Conservation (phyloP, 225 moss, liverwort and hornwort species). For the Pseudisothecium myosuroides region DNA sequence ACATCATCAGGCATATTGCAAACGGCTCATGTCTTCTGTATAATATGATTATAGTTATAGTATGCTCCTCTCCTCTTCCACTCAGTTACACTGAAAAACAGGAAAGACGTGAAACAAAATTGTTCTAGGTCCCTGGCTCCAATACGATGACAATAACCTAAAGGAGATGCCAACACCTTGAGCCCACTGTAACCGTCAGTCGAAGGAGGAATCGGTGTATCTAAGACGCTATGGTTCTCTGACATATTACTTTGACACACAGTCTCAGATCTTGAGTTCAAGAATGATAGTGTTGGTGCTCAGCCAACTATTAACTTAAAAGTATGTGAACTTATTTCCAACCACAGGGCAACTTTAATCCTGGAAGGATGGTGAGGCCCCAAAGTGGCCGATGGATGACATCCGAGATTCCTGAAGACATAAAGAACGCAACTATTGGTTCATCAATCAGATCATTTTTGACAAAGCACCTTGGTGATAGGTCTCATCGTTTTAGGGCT, state of each 20-base stretch:
- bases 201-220: neutral
- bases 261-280: neutral
- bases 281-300: no score
- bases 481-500: rapidly evolving
- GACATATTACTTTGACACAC: neutral
- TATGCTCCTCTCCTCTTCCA: neutral
- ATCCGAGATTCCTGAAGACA: neutral
- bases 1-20: neutral
- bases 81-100: neutral
- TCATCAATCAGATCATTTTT: rapidly evolving
- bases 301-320: neutral
- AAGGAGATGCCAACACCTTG: neutral
- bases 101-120: neutral
- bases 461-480: neutral
- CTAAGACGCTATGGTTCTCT: neutral
- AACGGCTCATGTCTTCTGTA: neutral
- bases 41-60: neutral
- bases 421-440: neutral
- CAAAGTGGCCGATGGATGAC: rapidly evolving
- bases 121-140: neutral
- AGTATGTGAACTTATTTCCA: neutral
- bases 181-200: no score
- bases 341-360: neutral
- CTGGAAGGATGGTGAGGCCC: rapidly evolving
- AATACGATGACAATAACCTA: neutral